Base-by-base conservation (phyloP, 2,329 filamentous ascomycete genomes). In the Cephalotrichum gorgonifer region DNA sequence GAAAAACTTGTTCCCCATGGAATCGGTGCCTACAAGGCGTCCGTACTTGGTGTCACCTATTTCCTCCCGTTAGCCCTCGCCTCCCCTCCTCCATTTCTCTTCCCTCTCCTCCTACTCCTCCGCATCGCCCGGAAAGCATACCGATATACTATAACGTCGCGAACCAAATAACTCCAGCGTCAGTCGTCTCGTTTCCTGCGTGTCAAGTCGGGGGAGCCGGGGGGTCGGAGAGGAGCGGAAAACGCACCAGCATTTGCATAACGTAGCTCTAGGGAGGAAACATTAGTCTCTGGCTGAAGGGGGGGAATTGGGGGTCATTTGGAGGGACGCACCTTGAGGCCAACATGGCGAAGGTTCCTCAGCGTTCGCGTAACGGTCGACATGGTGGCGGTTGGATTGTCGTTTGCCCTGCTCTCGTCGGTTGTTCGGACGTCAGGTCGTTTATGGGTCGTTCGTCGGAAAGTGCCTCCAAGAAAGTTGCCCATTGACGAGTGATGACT, bases 21-120 rank as follows among this genome's bases (percentile, higher is more conserved):
- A 81, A 74, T 98, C 93, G 62, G 73, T 79, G 60, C 85, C 93
- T 56, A 98, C 80, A 57, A 95, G 76, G 41, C 79, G 82, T 62
- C 93, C 94, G 63, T 86, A 83, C 75, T 98, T 98, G 69, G 93
- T 98, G 72, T 98, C 93, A 74, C 91, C 90, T 93, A 64, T 14
- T 7, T 31, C 14, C 22, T 12, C 17, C 25, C 22, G 41, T 43
- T 43, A 43, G 41, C 41, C 41, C 14, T 17, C 25, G 2, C 15
- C 25, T 17, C 14, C 7, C 3, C 41, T 43, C 25, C 12, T 9
- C 17, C 39, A 4, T 22, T 4, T n/a, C 9, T 4, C 11, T 15
- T 14, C 14, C 2, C 41, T n/a, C 41, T 39, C 25, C 15, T 14
- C 41, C 20, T 26, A 8, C 27, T 6, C 6, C 12, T 30, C 27